These are phyloP conservation scores for Guyanaporus albipodus DNA, from an alignment of 768 basidiomycete species.

Conservation along the genomic window DNA sequence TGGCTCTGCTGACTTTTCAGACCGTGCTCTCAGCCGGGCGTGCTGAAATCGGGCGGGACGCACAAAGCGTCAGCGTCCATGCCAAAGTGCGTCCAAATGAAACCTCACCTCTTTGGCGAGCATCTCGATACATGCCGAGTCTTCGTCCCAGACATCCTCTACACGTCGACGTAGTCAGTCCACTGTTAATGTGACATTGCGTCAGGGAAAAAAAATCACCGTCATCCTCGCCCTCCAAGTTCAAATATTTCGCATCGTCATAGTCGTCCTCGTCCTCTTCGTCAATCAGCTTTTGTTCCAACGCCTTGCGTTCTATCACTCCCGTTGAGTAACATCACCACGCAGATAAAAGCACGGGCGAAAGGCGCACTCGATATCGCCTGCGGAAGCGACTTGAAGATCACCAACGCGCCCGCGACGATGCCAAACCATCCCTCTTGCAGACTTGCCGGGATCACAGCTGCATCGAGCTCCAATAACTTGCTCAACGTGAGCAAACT, in stretches of 20 bases:
- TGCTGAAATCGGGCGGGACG: slow-evolving; percentile 41
- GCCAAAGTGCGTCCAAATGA: too few relatives aligned
- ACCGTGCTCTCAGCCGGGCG: slow-evolving; percentile 64
- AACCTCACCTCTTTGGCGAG: slow-evolving; percentile 69
- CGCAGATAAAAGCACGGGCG: not conserved
- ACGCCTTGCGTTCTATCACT: slow-evolving; percentile 50
- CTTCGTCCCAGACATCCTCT: slow-evolving; percentile 91
- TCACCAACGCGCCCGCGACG: slow-evolving; percentile 61
- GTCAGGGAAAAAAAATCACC: slow-evolving; percentile 32
- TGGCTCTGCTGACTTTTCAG: slow-evolving; percentile 35
- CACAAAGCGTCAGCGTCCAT: not conserved
- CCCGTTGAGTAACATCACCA: not conserved
- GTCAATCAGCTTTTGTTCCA: slow-evolving; percentile 48
- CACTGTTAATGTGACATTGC: too few relatives aligned
- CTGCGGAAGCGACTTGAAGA: slow-evolving; percentile 75
- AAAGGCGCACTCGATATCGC: slow-evolving; percentile 64
- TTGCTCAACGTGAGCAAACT: slow-evolving; percentile 72
- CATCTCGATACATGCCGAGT: slow-evolving; percentile 84
- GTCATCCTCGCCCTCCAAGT: slow-evolving; percentile 63
- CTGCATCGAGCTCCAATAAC: slow-evolving; percentile 65
- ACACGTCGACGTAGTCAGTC: not conserved
- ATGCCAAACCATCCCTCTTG: slow-evolving; percentile 74
- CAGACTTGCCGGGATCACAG: slow-evolving; percentile 52
- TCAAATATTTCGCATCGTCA: slow-evolving; percentile 50
- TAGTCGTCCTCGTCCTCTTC: slow-evolving; percentile 44